These are phyloP conservation scores for Syzygium aqueum DNA, from an alignment of 345 rosid species.

Conservation along the genomic window DNA sequence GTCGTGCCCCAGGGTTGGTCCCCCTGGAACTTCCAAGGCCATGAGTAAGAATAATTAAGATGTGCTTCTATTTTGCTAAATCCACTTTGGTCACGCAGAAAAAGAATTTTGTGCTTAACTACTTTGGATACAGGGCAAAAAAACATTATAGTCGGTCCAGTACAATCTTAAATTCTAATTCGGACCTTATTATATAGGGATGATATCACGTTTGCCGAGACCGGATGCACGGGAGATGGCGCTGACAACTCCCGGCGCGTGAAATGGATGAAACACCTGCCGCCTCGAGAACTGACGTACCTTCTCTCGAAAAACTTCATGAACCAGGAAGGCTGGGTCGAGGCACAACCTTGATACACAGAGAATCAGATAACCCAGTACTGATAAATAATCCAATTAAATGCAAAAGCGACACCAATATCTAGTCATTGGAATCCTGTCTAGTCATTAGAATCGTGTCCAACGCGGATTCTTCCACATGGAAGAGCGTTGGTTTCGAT, in stretches of 20 bases:
- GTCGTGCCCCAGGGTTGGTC: slow-evolving; percentile 23
- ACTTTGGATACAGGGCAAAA: background rate
- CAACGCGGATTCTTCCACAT: no score
- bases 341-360: background rate
- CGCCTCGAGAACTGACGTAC: background rate
- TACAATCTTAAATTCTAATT: background rate
- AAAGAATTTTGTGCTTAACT: background rate
- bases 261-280: slow-evolving; percentile 9
- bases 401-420: background rate
- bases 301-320: background rate
- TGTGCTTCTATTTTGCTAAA: background rate
- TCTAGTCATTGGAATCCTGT: no score
- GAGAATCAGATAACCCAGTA: background rate
- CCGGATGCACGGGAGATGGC: slow-evolving; percentile 11
- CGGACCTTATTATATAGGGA: background rate
- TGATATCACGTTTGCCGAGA: background rate
- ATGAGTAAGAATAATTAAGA: background rate
- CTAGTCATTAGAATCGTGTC: no score
- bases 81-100: background rate
- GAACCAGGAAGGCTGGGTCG: slow-evolving; percentile 19
- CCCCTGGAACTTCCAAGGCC: slow-evolving; percentile 1
- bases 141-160: background rate
- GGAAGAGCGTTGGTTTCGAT: background rate
- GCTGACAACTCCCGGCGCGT: slow-evolving; percentile 12
- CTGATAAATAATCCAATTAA: background rate